A percentile compares a stretch with the other conserved stretches of the same genome.
Conservation (phyloP, 2,329 filamentous ascomycete genomes). For the Hymenoscyphus scutula region DNA sequence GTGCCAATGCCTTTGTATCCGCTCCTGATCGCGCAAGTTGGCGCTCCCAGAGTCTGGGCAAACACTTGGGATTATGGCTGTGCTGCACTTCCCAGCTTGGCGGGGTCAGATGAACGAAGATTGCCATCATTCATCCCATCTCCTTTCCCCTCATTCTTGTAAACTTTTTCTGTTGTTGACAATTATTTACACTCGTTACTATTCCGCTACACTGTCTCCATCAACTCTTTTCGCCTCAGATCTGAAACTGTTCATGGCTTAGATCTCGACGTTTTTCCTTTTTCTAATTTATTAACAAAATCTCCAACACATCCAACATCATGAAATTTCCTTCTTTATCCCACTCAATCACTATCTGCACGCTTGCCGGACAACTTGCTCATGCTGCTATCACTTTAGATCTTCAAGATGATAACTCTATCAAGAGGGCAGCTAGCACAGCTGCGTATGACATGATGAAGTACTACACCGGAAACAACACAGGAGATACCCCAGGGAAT, state of each 20-base stretch:
- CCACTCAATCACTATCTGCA: conserved; percentile 17
- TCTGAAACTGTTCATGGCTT: background rate
- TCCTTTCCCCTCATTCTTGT: background rate
- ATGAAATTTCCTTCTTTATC: conserved; percentile 8
- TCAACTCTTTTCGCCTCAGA: background rate
- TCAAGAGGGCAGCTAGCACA: conserved; percentile 29
- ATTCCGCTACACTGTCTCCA: background rate
- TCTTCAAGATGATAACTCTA: conserved; percentile 25
- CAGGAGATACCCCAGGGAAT: conserved; percentile 50
- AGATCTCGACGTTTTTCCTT: background rate
- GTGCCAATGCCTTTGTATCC: conserved; percentile 9
- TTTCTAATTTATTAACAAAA: background rate
- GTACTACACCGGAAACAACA: conserved; percentile 49
- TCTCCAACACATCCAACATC: background rate
- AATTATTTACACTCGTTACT: background rate
- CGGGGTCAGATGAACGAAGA: background rate
- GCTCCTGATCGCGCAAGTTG: background rate
- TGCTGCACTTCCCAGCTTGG: conserved; percentile 3
- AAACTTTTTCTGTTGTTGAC: background rate
- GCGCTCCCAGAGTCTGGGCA: conserved; percentile 8
- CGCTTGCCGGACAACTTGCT: conserved; percentile 24
- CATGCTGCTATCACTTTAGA: conserved; percentile 27
- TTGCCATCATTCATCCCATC: background rate
- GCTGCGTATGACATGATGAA: conserved; percentile 49
- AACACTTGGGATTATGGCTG: conserved; percentile 11